Conservation (phyloP, 139 green algal genomes). For the Bryopsis sp. region DNA sequence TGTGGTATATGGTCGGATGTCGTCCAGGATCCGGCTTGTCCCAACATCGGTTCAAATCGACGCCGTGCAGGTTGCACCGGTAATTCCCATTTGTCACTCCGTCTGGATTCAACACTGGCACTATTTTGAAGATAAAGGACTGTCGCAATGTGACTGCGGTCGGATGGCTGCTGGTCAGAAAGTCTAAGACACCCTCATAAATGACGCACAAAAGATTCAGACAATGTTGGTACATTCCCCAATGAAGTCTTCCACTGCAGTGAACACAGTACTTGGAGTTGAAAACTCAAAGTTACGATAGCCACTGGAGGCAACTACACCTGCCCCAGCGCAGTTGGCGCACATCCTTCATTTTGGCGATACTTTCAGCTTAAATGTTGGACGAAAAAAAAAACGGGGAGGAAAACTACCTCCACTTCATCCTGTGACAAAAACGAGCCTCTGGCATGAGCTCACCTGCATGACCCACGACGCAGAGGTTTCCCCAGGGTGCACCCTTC, state of each 20-base stretch:
- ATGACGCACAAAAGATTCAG: too few relatives aligned
- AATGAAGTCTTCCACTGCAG: too few relatives aligned
- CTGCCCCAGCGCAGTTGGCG: too few relatives aligned
- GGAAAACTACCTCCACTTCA: too few relatives aligned
- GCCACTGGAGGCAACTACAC: too few relatives aligned
- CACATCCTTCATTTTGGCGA: too few relatives aligned
- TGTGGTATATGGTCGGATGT: constrained; percentile 49
- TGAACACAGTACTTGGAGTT: background rate
- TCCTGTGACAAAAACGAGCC: too few relatives aligned
- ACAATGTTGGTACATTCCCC: too few relatives aligned
- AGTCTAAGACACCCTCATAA: constrained; percentile 54
- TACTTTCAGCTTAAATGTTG: too few relatives aligned
- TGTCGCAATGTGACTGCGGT: constrained; percentile 43
- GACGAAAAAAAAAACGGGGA: too few relatives aligned
- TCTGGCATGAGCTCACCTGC: too few relatives aligned
- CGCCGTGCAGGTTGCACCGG: constrained; percentile 52
- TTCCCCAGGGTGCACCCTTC: constrained; percentile 67
- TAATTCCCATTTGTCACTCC: constrained; percentile 53
- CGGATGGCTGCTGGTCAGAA: constrained; percentile 35
- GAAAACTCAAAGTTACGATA: too few relatives aligned
- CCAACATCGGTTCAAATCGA: constrained; percentile 70
- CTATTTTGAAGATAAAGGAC: constrained; percentile 60
- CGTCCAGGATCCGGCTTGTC: constrained; percentile 36
- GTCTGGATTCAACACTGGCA: constrained; percentile 72
- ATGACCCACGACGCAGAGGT: constrained; percentile 72